Evolutionary conservation across 345 rosid species (phyloP).

Genomic region (Eucalyptus rudis): DNA sequence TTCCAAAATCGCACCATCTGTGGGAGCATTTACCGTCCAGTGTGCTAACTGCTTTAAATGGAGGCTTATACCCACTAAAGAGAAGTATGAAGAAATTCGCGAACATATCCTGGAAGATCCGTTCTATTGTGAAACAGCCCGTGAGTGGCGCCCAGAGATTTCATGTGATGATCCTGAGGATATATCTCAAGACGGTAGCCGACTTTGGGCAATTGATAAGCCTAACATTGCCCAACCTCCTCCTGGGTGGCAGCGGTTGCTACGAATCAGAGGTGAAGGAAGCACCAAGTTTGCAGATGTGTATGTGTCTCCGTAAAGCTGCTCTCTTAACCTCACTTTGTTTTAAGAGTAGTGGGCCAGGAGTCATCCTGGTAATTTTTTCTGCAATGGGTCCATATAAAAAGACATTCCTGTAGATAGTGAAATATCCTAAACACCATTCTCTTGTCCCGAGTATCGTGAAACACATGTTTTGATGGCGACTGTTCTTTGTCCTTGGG

Average conservation of each 20-base stretch:
- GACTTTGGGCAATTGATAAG: slow-evolving; percentile 93
- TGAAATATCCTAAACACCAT: background rate
- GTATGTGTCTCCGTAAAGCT: slow-evolving; percentile 31
- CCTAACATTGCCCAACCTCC: slow-evolving; percentile 92
- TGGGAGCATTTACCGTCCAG: slow-evolving; percentile 88
- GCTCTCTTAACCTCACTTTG: background rate
- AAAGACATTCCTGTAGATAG: background rate
- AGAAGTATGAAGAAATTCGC: slow-evolving; percentile 88
- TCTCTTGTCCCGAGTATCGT: background rate
- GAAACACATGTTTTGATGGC: background rate
- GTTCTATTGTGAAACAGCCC: slow-evolving; percentile 52
- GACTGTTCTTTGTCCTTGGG: background rate
- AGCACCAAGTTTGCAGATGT: slow-evolving; percentile 86
- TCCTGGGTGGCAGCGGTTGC: slow-evolving; percentile 73
- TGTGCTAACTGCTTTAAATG: slow-evolving; percentile 86
- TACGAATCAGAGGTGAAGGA: slow-evolving; percentile 76
- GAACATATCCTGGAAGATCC: slow-evolving; percentile 68
- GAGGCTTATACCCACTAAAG: slow-evolving; percentile 83
- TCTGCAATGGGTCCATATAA: background rate
- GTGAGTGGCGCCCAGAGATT: slow-evolving; percentile 68
- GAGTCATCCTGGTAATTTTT: background rate
- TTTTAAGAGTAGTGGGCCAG: background rate
- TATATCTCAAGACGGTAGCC: slow-evolving; percentile 80
- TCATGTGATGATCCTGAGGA: slow-evolving; percentile 76
- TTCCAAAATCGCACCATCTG: slow-evolving; percentile 41